These are phyloP conservation scores for Ceratocystis colombiana DNA, from an alignment of 2,329 filamentous ascomycete genomes.

Conservation along the genomic window DNA sequence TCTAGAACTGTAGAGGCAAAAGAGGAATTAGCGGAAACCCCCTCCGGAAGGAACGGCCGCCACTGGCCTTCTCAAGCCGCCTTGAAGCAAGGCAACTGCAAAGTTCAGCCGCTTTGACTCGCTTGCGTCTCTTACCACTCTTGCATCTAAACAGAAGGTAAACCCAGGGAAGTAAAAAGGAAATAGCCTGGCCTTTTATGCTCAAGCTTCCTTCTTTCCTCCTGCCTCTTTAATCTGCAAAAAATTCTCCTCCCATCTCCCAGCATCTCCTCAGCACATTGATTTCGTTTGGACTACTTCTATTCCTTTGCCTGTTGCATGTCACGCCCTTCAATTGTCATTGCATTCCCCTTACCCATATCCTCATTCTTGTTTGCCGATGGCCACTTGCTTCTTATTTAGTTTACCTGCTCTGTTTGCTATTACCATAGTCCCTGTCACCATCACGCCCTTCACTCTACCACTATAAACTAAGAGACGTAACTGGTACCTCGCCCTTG, in stretches of 20 bases:
- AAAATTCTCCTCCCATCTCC: background rate
- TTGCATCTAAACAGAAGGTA: background rate
- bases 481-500: background rate
- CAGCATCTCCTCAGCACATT: background rate
- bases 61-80: conserved; percentile 14
- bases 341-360: background rate
- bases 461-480: background rate
- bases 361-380: background rate
- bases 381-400: background rate
- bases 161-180: background rate
- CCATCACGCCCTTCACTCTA: background rate
- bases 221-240: background rate
- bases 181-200: background rate
- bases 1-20: background rate
- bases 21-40: conserved; percentile 2
- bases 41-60: conserved; percentile 19
- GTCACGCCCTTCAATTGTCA: conserved; percentile 1
- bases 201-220: conserved; percentile 7
- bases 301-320: background rate
- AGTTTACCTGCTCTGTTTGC: background rate
- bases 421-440: background rate
- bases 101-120: background rate
- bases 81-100: conserved; percentile 3
- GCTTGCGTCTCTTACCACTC: conserved; percentile 1
- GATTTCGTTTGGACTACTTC: background rate